Conservation (phyloP, 1,139 yeast species). For the Wickerhamiella infanticola region DNA sequence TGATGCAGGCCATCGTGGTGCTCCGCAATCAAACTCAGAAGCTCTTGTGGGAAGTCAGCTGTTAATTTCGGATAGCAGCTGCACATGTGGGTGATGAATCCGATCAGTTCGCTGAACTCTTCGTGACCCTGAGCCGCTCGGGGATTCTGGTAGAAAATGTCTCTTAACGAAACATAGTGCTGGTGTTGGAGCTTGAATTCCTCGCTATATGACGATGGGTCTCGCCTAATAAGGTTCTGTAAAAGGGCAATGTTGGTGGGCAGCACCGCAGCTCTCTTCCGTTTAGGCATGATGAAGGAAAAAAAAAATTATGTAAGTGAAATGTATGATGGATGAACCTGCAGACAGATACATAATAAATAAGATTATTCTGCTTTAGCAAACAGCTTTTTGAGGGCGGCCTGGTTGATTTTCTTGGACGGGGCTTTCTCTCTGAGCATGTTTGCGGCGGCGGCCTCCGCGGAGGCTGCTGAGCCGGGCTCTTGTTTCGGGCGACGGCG, state of each 20-base stretch:
- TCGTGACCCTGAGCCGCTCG: slow-evolving; percentile 39
- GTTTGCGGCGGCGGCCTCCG: slow-evolving; percentile 53
- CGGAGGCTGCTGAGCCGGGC: slow-evolving; percentile 25
- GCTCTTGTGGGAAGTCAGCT: slow-evolving; percentile 63
- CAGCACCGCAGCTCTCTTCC: slow-evolving; percentile 78
- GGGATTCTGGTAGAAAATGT: slow-evolving; percentile 56
- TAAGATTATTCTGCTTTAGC: slow-evolving; percentile 7
- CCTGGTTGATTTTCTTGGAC: slow-evolving; percentile 79
- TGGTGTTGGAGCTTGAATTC: slow-evolving; percentile 85
- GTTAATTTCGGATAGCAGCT: slow-evolving; percentile 84
- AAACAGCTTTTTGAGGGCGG: slow-evolving; percentile 55
- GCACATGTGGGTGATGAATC: slow-evolving; percentile 86
- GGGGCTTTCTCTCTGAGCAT: slow-evolving; percentile 43
- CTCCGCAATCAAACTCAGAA: slow-evolving; percentile 47
- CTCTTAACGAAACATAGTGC: slow-evolving; percentile 82
- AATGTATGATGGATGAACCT: neutral
- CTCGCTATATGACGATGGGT: slow-evolving; percentile 81
- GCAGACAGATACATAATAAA: neutral
- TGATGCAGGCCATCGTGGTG: slow-evolving; percentile 75
- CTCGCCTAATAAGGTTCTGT: slow-evolving; percentile 85
- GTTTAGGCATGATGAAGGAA: slow-evolving; percentile 46
- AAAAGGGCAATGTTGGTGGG: slow-evolving; percentile 83
- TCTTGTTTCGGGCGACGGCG: slow-evolving; percentile 17
- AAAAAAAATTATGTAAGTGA: neutral
- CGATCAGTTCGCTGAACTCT: slow-evolving; percentile 72